Percentiles rank a stretch among this genome's conserved stretches.
phyloP scores from a whole-genome alignment of 2,329 filamentous ascomycete genomes.

The Fusarium albidum region DNA sequence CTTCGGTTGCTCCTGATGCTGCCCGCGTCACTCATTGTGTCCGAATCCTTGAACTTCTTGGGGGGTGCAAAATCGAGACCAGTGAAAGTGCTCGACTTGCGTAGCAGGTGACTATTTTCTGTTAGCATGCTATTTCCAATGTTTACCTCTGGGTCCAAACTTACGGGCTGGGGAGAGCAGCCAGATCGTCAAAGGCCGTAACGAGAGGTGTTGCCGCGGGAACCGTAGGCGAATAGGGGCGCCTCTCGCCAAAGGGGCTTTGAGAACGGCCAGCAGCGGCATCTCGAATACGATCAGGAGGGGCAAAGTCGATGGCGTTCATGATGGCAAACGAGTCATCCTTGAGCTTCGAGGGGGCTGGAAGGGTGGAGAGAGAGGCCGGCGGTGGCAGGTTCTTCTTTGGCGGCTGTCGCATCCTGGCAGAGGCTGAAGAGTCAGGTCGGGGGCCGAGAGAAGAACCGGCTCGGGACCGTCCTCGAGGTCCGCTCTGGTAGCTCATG shows the following conservation, averaged over 20 bases:
- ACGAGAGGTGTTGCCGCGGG: conserved; percentile 80
- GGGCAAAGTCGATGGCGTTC: conserved; percentile 83
- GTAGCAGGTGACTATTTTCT: conserved; percentile 67
- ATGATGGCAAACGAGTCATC: conserved; percentile 80
- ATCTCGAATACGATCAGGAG: conserved; percentile 72
- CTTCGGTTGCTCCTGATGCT: conserved; percentile 72
- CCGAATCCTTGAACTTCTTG: conserved; percentile 72
- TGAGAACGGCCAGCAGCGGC: conserved; percentile 74
- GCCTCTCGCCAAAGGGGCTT: conserved; percentile 69
- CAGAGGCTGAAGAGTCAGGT: conserved; percentile 72
- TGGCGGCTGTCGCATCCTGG: conserved; percentile 48
- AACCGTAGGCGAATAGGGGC: conserved; percentile 78
- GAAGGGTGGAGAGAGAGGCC: conserved; percentile 75
- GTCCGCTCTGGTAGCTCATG: conserved; percentile 55
- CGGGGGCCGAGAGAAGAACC: conserved; percentile 60
- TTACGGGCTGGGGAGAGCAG: conserved; percentile 89
- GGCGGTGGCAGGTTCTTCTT: conserved; percentile 73
- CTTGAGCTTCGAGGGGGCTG: conserved; percentile 83
- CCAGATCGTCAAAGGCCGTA: conserved; percentile 86
- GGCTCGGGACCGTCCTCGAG: conserved; percentile 65
- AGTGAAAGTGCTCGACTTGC: conserved; percentile 82
- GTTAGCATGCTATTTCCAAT: conserved; percentile 37
- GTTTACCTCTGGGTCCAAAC: conserved; percentile 48
- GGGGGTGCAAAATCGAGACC: conserved; percentile 83
- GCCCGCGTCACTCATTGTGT: conserved; percentile 70